Evolutionary conservation across 768 basidiomycete genomes (phyloP).

Genomic region (Lentinula boryana): DNA sequence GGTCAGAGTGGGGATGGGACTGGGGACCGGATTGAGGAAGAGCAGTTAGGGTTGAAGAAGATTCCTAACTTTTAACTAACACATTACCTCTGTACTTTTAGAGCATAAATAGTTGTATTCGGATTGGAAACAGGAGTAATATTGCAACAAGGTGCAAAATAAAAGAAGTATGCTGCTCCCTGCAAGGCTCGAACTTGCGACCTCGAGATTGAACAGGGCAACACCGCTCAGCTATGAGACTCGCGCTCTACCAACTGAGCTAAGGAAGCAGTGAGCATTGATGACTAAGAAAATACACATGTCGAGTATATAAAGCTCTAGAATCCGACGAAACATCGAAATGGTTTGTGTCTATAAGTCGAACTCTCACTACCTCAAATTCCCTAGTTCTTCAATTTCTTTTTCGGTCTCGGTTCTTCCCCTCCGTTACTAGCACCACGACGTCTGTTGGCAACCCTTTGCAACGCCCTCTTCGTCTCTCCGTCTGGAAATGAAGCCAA

Average conservation of each 20-base stretch:
- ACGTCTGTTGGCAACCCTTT: constrained; percentile 44
- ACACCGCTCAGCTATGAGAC: constrained; percentile 1
- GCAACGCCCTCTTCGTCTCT: constrained; percentile 62
- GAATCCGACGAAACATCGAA: too few species aligned
- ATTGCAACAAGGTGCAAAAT: too few species aligned
- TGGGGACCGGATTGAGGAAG: constrained; percentile 40
- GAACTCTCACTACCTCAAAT: too few species aligned
- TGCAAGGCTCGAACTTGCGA: constrained; percentile 5
- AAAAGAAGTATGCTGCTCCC: not conserved
- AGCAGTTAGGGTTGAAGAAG: not conserved
- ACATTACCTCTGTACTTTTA: too few species aligned
- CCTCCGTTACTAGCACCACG: not conserved
- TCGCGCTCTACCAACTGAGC: constrained; percentile 4
- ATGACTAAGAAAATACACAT: not conserved
- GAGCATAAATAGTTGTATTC: too few species aligned
- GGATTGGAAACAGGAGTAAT: too few species aligned
- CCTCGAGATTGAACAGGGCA: not conserved
- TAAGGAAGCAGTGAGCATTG: not conserved
- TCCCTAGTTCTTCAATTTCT: constrained; percentile 4
- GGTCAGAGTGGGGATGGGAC: constrained; percentile 82
- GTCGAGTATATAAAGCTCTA: too few species aligned
- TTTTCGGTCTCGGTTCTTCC: constrained; percentile 5
- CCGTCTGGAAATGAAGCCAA: constrained; percentile 55
- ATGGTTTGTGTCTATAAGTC: too few species aligned
- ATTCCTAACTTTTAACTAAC: too few species aligned